Evolutionary conservation across 257 asterid genomes (phyloP).

Genomic region (Solanum corneliomulleri): DNA sequence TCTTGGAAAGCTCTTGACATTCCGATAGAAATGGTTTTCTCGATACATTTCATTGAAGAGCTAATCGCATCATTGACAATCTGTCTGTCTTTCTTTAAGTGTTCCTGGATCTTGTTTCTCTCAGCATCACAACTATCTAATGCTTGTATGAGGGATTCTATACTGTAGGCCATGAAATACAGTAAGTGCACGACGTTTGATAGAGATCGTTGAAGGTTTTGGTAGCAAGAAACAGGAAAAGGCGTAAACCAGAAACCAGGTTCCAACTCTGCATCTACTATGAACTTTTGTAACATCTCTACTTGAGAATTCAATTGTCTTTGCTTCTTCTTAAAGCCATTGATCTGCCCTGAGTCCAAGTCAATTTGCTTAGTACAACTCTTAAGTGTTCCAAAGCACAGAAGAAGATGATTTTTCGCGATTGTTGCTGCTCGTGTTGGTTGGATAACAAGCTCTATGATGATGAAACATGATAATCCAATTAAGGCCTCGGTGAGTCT

Average conservation of each 20-base stretch:
- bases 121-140: background rate
- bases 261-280: conserved; percentile 28
- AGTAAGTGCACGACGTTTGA: conserved; percentile 16
- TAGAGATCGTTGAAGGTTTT: conserved; percentile 14
- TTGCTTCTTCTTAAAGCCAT: conserved; percentile 13
- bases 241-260: conserved; percentile 42
- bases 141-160: conserved; percentile 13
- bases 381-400: conserved; percentile 10
- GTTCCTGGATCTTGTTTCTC: conserved; percentile 17
- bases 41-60: background rate
- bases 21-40: background rate
- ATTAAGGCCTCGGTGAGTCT: background rate
- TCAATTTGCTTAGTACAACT: conserved; percentile 26
- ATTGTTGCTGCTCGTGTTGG: conserved; percentile 48
- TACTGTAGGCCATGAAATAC: conserved; percentile 18
- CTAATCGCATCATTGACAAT: conserved; percentile 8
- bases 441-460: conserved; percentile 43
- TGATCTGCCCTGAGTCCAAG: background rate
- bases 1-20: conserved; percentile 2
- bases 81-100: conserved; percentile 8
- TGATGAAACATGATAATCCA: background rate
- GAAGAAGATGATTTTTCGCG: conserved; percentile 25
- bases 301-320: conserved; percentile 9
- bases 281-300: conserved; percentile 4
- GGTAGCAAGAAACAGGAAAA: conserved; percentile 27